These are phyloP conservation scores for Flammula alnicola DNA, from an alignment of 1,284 basidiomycete species.

Conservation along the genomic window DNA sequence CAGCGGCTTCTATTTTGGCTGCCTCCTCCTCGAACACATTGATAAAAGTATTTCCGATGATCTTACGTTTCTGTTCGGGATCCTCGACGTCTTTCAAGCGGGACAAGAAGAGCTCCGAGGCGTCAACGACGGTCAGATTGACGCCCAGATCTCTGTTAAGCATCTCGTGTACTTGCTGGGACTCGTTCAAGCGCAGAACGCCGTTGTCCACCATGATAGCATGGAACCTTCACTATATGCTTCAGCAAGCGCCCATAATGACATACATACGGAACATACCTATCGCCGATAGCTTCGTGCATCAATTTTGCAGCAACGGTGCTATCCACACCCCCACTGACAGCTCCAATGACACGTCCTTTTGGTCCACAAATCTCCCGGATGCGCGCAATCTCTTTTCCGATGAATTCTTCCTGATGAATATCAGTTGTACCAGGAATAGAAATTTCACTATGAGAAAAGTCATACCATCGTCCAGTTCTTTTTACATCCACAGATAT, in stretches of 20 bases:
- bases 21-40: slow-evolving; percentile 97
- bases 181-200: slow-evolving; percentile 93
- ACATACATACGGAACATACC: slow-evolving; percentile 49
- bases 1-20: slow-evolving; percentile 85
- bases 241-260: slow-evolving; percentile 9
- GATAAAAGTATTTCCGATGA: slow-evolving; percentile 99
- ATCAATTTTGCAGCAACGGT: slow-evolving; percentile 99
- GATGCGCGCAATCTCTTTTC: slow-evolving; percentile 95
- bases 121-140: slow-evolving; percentile 95
- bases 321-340: slow-evolving; percentile 97
- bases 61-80: slow-evolving; percentile 97
- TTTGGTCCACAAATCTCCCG: slow-evolving; percentile 93
- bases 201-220: slow-evolving; percentile 99
- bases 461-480: slow-evolving; percentile 92
- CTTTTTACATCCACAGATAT: slow-evolving; percentile 82
- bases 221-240: slow-evolving; percentile 74
- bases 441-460: slow-evolving; percentile 7
- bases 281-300: slow-evolving; percentile 99
- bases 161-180: slow-evolving; percentile 94
- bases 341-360: slow-evolving; percentile 97
- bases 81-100: slow-evolving; percentile 92
- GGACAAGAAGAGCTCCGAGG: slow-evolving; percentile 92
- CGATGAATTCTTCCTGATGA: slow-evolving; percentile 91
- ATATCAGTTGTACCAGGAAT: slow-evolving; percentile 6
- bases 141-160: slow-evolving; percentile 93